Base-by-base conservation (phyloP, 2,329 filamentous ascomycete species). In the Fusarium aywerte region DNA sequence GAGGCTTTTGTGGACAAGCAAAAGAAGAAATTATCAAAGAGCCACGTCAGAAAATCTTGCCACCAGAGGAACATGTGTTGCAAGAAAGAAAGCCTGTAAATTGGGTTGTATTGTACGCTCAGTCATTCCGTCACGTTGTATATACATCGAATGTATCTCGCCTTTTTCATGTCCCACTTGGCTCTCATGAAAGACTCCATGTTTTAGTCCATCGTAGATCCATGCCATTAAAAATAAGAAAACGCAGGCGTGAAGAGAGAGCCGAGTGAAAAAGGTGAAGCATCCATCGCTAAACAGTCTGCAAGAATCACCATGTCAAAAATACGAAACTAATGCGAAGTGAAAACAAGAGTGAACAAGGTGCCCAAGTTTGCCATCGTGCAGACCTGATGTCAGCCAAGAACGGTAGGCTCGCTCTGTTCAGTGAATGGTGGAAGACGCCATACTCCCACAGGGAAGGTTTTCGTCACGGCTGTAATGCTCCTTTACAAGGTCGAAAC, bases 71-170 rank as follows among this genome's bases (percentile, higher is more conserved):
- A 25, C n/a, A 32, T 35, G 32, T 51, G 40, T 33, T 42, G 33
- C 16, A 47, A 25, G 47, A 15, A 43, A 4, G 23, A 27, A 36
- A 32, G 33, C 31, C 54, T 60, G 33, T 71, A 71, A 70, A 73
- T 60, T 62, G 51, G 57, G 35, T 62, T 61, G 58, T 62, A 56
- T 50, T 39, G 29, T 32, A 31, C 18, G 50, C 35, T 62, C 25
- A 20, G 21, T 54, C 58, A 67, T 68, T 60, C 59, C 65, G 61
- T 70, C 67, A 69, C 71, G 57, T 52, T 62, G 49, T 68, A 58
- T 70, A 69, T 52, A 67, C 54, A 57, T 52, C 47, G 38, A 35
- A 39, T 53, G 33, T 50, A 45, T 45, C 58, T 61, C 35, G 29
- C 58, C 32, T 36, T 35, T 29, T 49, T 35, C 61, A n/a, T 47